Conservation (phyloP, 805 yeast genomes). For the Candida ortonii region DNA sequence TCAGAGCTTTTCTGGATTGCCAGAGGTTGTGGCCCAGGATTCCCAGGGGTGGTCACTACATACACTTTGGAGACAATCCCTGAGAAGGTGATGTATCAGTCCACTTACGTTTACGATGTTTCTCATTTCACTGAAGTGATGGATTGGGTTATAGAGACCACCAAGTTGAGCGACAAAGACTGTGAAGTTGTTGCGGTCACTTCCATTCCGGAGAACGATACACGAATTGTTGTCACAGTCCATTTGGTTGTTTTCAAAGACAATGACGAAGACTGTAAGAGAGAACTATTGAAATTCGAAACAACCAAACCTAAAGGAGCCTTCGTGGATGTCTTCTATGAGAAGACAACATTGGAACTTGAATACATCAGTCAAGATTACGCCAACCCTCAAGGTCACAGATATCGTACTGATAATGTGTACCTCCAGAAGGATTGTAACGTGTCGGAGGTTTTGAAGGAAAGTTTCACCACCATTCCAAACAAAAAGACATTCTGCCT, state of each 20-base stretch:
- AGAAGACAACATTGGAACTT: conserved; percentile 3
- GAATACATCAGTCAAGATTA: conserved; percentile 9
- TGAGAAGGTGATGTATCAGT: conserved; percentile 8
- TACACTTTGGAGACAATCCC: conserved; percentile 11
- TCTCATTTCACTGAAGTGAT: conserved; percentile 5
- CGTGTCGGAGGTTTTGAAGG: conserved; percentile 7
- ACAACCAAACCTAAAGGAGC: conserved; percentile 7
- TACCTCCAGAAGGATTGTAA: conserved; percentile 8
- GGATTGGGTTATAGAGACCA: conserved; percentile 7
- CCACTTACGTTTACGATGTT: conserved; percentile 7
- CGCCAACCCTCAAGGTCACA: conserved; percentile 9
- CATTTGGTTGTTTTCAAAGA: conserved; percentile 11
- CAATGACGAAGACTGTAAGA: conserved; percentile 3
- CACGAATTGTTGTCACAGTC: conserved; percentile 4
- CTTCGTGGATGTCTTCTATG: conserved; percentile 6
- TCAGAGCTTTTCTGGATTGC: conserved; percentile 12
- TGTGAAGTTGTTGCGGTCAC: conserved; percentile 11
- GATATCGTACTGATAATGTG: conserved; percentile 11
- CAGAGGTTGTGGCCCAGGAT: conserved; percentile 13
- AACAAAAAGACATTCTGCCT: conserved; percentile 10
- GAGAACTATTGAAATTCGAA: conserved; percentile 8
- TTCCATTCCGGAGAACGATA: conserved; percentile 5
- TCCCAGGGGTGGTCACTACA: conserved; percentile 11
- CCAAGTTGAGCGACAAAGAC: conserved; percentile 8
- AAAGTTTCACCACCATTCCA: conserved; percentile 9